phyloP scores from a whole-genome alignment of 2,329 filamentous ascomycete genomes.

The Plectosphaerella plurivora region DNA sequence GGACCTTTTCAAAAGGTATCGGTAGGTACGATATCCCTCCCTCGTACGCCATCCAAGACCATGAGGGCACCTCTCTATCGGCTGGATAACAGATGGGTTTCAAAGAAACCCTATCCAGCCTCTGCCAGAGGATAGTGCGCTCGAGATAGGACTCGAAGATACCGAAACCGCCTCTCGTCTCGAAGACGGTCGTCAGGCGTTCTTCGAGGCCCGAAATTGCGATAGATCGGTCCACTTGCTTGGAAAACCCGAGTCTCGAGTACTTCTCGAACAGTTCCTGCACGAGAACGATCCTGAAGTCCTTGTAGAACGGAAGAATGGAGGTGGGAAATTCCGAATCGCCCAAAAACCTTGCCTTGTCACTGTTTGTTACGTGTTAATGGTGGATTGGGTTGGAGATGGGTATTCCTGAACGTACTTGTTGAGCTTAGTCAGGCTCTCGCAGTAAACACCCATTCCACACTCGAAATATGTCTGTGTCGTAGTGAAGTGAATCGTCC shows the following conservation, averaged over 20 bases:
- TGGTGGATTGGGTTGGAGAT: no score
- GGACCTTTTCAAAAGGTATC: not conserved
- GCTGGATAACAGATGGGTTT: not conserved
- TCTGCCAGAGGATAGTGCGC: not conserved
- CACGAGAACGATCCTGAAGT: not conserved
- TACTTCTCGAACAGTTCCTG: not conserved
- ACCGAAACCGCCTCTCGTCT: not conserved
- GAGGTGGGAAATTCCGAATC: not conserved
- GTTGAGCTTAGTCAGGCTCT: not conserved
- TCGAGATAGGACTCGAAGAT: not conserved
- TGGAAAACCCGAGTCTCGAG: not conserved
- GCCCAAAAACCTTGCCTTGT: not conserved
- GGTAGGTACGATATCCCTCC: not conserved
- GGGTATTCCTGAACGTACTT: no score
- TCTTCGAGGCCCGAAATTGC: not conserved
- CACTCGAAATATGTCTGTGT: slow-evolving; percentile 14
- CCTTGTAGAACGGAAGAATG: not conserved
- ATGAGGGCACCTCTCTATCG: not conserved
- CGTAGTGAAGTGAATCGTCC: slow-evolving; percentile 16
- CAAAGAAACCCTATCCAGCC: not conserved
- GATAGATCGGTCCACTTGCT: not conserved
- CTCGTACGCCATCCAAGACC: not conserved
- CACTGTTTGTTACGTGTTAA: no score
- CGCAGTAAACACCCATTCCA: not conserved
- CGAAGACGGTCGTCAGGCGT: not conserved